phyloP scores from a whole-genome alignment of 2,329 filamentous ascomycete genomes.

The Cercospora zeina region DNA sequence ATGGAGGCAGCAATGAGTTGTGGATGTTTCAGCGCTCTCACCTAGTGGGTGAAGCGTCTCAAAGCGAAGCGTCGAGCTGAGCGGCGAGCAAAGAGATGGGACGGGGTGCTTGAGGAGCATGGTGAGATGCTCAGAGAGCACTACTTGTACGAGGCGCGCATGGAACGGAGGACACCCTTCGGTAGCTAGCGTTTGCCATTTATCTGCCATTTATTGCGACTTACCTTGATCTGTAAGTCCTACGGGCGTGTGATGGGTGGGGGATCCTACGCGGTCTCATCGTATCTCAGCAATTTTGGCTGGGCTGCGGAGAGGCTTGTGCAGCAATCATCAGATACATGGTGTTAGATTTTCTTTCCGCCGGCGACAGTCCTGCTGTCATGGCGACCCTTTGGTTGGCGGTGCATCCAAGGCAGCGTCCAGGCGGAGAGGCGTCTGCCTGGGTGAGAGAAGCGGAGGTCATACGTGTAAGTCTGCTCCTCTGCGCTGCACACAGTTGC shows the following conservation, averaged over 20 bases:
- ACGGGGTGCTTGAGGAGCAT: neutral
- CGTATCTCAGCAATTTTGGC: neutral
- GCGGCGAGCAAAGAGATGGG: slow-evolving; percentile 3
- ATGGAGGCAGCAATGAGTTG: neutral
- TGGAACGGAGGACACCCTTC: neutral
- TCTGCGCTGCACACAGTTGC: neutral
- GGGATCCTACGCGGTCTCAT: slow-evolving; percentile 3
- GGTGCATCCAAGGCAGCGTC: neutral
- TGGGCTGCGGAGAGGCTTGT: neutral
- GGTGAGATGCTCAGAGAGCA: neutral
- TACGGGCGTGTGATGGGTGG: slow-evolving; percentile 1
- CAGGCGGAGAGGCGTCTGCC: neutral
- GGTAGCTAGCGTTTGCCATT: neutral
- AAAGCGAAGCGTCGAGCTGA: slow-evolving; percentile 4
- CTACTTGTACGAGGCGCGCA: neutral
- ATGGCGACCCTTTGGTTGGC: neutral
- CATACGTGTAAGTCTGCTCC: neutral
- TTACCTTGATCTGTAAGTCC: slow-evolving; percentile 3
- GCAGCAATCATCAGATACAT: neutral
- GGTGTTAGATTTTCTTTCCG: neutral
- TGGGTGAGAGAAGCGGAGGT: neutral
- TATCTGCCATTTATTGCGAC: neutral
- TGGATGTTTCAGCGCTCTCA: slow-evolving; percentile 2
- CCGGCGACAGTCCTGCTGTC: neutral
- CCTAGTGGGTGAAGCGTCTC: slow-evolving; percentile 4